Conservation (phyloP, 768 basidiomycete species). For the Tephrocybe sp. region DNA sequence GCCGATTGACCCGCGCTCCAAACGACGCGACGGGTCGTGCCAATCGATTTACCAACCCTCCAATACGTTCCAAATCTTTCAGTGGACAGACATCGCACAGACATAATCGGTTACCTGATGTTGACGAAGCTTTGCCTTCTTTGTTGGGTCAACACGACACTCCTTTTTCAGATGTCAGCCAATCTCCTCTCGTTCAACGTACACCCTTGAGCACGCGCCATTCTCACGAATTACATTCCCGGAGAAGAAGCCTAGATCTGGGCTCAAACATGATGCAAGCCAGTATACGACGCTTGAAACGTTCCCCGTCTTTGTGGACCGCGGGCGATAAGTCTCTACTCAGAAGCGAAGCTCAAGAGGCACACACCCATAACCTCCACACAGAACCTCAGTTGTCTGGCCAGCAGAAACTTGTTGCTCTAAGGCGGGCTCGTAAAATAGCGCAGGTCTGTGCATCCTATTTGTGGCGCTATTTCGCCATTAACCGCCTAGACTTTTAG, state of each 20-base stretch:
- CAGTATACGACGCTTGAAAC: slow-evolving; percentile 14
- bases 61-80: slow-evolving; percentile 8
- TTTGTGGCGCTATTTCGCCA: slow-evolving; percentile 1
- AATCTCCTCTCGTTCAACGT: background rate
- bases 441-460: slow-evolving; percentile 34
- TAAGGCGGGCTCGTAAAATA: slow-evolving; percentile 50
- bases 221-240: background rate
- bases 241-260: slow-evolving; percentile 12
- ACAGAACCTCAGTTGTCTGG: slow-evolving; percentile 13
- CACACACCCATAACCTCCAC: slow-evolving; percentile 5
- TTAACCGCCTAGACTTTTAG: slow-evolving; percentile 23
- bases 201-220: background rate
- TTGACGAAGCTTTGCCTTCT: slow-evolving; percentile 5
- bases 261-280: slow-evolving; percentile 9
- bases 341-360: slow-evolving; percentile 1
- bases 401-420: slow-evolving; percentile 33
- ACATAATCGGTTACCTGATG: background rate
- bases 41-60: background rate
- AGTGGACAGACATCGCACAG: background rate
- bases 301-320: slow-evolving; percentile 12
- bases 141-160: background rate
- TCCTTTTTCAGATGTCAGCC: slow-evolving; percentile 5
- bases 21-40: background rate
- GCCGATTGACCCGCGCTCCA: background rate
- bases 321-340: background rate